Evolutionary conservation across 1,284 basidiomycete genomes (phyloP).

Genomic region (Vanrija sp.): DNA sequence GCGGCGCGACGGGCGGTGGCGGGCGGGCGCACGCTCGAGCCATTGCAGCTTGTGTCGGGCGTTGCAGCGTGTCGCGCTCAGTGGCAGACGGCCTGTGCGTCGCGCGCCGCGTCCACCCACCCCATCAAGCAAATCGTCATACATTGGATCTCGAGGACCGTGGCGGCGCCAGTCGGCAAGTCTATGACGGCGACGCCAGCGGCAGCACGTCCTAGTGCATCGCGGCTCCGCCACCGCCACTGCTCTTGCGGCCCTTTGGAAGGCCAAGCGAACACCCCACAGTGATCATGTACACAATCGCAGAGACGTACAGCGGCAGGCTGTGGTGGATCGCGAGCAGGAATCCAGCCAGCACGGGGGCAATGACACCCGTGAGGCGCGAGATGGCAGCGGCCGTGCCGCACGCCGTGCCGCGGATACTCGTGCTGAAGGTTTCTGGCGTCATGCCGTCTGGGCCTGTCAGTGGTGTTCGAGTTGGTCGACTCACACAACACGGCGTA

Average conservation of each 20-base stretch:
- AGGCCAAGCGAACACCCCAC: conserved; percentile 65
- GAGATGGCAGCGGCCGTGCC: conserved; percentile 86
- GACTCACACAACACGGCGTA: conserved; percentile 82
- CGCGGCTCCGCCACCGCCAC: not conserved
- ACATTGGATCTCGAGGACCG: not conserved
- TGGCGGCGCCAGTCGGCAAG: too few relatives aligned
- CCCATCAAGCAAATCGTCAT: too few relatives aligned
- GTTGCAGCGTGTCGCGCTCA: not conserved
- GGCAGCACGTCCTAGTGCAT: not conserved
- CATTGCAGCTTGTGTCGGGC: not conserved
- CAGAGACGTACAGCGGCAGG: conserved; percentile 74
- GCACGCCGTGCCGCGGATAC: conserved; percentile 82
- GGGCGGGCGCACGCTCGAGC: too few relatives aligned
- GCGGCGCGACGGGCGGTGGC: too few relatives aligned
- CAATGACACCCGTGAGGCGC: conserved; percentile 86
- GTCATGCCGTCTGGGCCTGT: conserved; percentile 62
- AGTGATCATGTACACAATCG: conserved; percentile 64
- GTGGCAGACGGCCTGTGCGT: too few relatives aligned
- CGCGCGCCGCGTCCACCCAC: too few relatives aligned
- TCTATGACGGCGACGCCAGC: too few relatives aligned
- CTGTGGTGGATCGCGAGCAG: conserved; percentile 67
- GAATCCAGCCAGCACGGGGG: conserved; percentile 77
- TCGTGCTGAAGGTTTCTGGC: conserved; percentile 79
- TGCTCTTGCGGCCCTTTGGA: not conserved
- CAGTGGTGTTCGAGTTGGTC: conserved; percentile 15